Percentiles rank a stretch among this genome's conserved stretches.
Conservation (phyloP, 2,329 filamentous ascomycete genomes). For the Neocucurbitaria cava region DNA sequence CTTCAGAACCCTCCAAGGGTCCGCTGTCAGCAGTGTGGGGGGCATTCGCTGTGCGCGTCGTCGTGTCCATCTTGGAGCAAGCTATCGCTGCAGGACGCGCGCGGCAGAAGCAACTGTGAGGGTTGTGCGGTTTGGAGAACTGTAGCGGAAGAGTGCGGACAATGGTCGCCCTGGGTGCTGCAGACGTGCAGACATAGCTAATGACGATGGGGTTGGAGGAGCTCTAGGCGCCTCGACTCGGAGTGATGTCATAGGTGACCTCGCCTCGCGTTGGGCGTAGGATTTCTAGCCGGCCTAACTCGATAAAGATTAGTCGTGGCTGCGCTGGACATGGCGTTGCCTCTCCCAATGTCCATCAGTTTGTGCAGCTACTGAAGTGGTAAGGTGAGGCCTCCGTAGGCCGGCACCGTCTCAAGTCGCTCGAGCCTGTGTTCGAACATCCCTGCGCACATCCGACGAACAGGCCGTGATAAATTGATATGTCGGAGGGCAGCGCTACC, state of each 20-base stretch:
- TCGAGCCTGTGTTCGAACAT: neutral
- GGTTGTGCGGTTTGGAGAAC: neutral
- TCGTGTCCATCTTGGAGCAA: conserved; percentile 34
- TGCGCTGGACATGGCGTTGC: conserved; percentile 13
- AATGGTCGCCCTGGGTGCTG: conserved; percentile 7
- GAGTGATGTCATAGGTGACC: conserved; percentile 43
- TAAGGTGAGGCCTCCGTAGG: neutral
- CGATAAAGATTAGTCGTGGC: conserved; percentile 12
- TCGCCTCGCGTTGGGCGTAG: conserved; percentile 16
- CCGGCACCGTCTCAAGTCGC: neutral
- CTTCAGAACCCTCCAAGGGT: conserved; percentile 27
- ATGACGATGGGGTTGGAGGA: conserved; percentile 32
- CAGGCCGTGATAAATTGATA: neutral
- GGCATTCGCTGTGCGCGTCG: conserved; percentile 25
- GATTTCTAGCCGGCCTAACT: conserved; percentile 9
- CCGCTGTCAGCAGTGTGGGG: conserved; percentile 29
- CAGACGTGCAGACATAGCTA: conserved; percentile 29
- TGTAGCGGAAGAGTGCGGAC: conserved; percentile 3
- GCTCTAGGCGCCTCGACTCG: conserved; percentile 2
- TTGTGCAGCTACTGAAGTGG: neutral
- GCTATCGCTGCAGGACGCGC: neutral
- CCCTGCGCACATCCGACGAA: neutral
- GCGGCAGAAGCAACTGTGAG: neutral
- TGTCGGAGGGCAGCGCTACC: neutral
- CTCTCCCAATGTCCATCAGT: neutral